Base-by-base conservation (phyloP, 192 early-diverging fungal genomes). In the Coemansia guatemalensis region DNA sequence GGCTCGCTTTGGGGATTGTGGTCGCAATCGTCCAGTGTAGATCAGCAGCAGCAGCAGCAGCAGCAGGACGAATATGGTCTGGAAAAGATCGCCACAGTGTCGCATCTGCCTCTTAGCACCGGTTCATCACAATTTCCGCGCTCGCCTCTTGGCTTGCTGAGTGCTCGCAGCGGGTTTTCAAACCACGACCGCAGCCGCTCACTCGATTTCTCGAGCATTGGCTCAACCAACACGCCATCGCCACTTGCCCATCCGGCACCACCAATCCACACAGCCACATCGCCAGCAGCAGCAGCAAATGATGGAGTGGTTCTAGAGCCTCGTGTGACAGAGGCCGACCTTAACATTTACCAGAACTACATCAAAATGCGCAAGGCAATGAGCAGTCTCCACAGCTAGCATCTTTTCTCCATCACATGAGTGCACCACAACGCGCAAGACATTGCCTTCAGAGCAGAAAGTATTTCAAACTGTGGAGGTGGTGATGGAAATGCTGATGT, bases 271-370 rank as follows among this genome's bases (percentile, higher is more conserved):
- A 35, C 33, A 4, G 33, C 2, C 1, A 6, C 33, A 35, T 35
- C 33, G 1, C 33, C 33, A 35, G 33, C 33, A 35, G 33, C 11
- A 35, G 8, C 33, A 35, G 0, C 33, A 35, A n/a, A n/a, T 14
- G 51, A 32, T 2, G 23, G 22, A 17, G 24, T 51, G 18, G 26
- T 65, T 17, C 48, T 59, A n/a, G 75, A 78, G 50, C 75, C 75
- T 17, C 56, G 75, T 12, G 69, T 78, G 20, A 50, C 71, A 5
- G 76, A 72, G 24, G 64, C 70, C 2, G 76, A 79, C 47, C 51
- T 79, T 21, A 62, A 48, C 53, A 67, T 79, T 11, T 78, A 78
- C 54, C 68, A 78, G 49, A 62, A 68, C 58, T 78, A 69, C 50
- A 67, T 71, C 33, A 66, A 67, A 29, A 69, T 73, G 71, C 71